Evolutionary conservation across 2,329 filamentous ascomycete species (phyloP).

Genomic region (Elsinoe australis): DNA sequence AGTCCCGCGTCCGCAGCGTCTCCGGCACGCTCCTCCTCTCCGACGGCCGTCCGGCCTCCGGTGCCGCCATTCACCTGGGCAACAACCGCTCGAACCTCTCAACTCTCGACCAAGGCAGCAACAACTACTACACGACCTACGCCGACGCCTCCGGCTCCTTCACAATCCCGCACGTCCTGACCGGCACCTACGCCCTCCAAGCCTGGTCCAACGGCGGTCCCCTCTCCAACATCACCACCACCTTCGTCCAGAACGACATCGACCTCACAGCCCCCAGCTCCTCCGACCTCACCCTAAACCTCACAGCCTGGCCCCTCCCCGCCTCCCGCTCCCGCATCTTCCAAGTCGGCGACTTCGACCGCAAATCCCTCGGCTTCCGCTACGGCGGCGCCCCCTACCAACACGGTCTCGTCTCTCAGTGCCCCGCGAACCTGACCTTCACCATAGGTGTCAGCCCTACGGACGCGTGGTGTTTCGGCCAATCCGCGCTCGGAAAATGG

Average conservation of each 20-base stretch:
- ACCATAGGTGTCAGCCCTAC: conserved; percentile 6
- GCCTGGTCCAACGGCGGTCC: conserved; percentile 17
- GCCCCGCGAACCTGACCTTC: conserved; percentile 17
- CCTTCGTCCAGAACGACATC: conserved; percentile 14
- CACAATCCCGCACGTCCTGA: conserved; percentile 15
- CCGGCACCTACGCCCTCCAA: conserved; percentile 12
- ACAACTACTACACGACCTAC: conserved; percentile 18
- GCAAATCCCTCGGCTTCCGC: conserved; percentile 12
- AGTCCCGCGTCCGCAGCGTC: conserved; percentile 15
- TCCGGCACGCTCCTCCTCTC: conserved; percentile 12
- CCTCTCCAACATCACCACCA: conserved; percentile 11
- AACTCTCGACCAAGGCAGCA: conserved; percentile 6
- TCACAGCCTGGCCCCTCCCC: conserved; percentile 4
- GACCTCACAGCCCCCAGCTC: not conserved
- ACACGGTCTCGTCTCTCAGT: conserved; percentile 13
- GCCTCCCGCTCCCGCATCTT: conserved; percentile 2
- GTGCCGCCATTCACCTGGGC: conserved; percentile 14
- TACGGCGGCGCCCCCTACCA: conserved; percentile 13
- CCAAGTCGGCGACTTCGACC: conserved; percentile 17
- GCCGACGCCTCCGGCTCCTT: conserved; percentile 14
- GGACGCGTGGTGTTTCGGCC: conserved; percentile 17
- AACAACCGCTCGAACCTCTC: conserved; percentile 15
- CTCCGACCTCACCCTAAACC: not conserved
- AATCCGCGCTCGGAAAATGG: conserved; percentile 15
- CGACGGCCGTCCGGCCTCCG: conserved; percentile 16